Percentiles rank a stretch among this genome's conserved stretches.
These are phyloP conservation scores for Torrubiellomyces zombiae DNA, from an alignment of 2,329 filamentous ascomycete genomes.

Conservation along the genomic window DNA sequence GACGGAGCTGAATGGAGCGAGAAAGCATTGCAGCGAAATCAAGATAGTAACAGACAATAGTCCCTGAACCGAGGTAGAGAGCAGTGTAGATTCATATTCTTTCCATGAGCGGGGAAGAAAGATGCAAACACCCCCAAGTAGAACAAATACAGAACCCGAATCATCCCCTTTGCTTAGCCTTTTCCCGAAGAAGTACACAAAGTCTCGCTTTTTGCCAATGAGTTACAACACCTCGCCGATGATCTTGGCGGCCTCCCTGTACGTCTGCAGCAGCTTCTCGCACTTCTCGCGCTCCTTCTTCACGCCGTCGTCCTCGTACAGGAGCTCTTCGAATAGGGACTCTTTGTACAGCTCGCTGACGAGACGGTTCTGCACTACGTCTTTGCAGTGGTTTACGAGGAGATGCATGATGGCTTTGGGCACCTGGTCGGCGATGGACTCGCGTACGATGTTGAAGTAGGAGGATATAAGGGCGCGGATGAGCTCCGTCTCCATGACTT, in stretches of 20 bases:
- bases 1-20: no score
- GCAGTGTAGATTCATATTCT: no score
- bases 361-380: constrained; percentile 90
- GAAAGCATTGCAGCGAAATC: no score
- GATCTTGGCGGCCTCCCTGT: constrained; percentile 95
- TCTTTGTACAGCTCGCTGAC: constrained; percentile 95
- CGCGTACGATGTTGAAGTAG: constrained; percentile 97
- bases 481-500: constrained; percentile 92
- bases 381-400: constrained; percentile 94
- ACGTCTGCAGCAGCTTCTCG: constrained; percentile 86
- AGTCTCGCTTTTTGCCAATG: no score
- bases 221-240: constrained; percentile 88
- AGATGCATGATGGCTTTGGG: constrained; percentile 99
- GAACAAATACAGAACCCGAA: no score
- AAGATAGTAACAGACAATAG: no score
- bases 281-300: constrained; percentile 98
- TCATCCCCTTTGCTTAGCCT: no score
- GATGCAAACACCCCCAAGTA: no score
- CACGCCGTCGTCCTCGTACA: constrained; percentile 94
- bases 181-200: no score
- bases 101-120: no score
- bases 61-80: no score
- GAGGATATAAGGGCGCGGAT: constrained; percentile 93
- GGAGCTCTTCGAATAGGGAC: constrained; percentile 70
- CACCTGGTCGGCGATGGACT: constrained; percentile 96